These are phyloP conservation scores for Rubia balearica DNA, from an alignment of 305 asterid genomes.

Conservation along the genomic window DNA sequence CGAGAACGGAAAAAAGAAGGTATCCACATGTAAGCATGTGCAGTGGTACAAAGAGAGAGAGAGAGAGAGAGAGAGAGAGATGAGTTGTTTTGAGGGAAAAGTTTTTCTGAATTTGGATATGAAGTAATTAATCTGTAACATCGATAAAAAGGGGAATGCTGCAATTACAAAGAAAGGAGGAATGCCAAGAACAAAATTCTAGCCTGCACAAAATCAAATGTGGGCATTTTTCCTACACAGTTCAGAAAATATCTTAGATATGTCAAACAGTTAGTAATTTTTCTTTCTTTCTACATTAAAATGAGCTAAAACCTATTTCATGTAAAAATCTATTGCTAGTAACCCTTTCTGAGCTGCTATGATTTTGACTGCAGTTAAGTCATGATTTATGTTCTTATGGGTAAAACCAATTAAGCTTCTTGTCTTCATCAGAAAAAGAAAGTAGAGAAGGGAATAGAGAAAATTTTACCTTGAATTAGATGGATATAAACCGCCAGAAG, in stretches of 20 bases:
- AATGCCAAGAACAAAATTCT: background rate
- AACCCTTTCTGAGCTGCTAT: background rate
- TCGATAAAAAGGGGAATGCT: background rate
- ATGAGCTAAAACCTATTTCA: too few species aligned
- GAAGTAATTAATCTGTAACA: background rate
- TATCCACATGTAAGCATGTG: background rate
- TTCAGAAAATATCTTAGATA: too few species aligned
- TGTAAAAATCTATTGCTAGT: too few species aligned
- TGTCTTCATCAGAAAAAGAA: background rate
- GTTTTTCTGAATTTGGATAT: background rate
- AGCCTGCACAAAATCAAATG: background rate
- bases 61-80: background rate
- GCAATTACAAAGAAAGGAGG: background rate
- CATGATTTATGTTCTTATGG: too few species aligned
- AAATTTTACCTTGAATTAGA: slow-evolving; percentile 44
- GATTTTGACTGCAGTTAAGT: too few species aligned
- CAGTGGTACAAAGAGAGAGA: background rate
- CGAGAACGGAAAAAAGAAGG: background rate
- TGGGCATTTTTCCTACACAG: too few species aligned
- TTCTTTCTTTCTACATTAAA: too few species aligned
- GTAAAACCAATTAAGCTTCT: too few species aligned
- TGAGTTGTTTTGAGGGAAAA: background rate
- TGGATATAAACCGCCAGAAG: slow-evolving; percentile 47
- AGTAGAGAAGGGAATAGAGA: background rate
- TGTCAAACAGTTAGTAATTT: too few species aligned